Conservation (phyloP, 2,329 filamentous ascomycete genomes). For the Fusarium globosum region DNA sequence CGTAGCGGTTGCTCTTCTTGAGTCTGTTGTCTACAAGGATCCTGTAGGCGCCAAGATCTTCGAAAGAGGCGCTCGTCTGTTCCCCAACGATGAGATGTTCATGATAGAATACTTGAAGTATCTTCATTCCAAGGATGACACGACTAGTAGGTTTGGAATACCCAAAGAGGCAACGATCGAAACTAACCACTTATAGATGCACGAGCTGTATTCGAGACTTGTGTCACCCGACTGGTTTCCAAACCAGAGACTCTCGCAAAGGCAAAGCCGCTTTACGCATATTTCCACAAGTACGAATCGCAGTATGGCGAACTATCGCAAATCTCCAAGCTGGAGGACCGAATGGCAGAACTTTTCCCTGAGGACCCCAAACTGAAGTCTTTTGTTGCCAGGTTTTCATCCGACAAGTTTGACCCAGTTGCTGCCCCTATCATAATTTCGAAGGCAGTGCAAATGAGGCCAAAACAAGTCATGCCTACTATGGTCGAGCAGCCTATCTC, state of each 20-base stretch:
- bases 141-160: slow-evolving; percentile 77
- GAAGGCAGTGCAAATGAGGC: slow-evolving; percentile 78
- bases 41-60: slow-evolving; percentile 94
- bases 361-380: slow-evolving; percentile 81
- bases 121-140: slow-evolving; percentile 89
- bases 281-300: slow-evolving; percentile 95
- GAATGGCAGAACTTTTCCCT: slow-evolving; percentile 94
- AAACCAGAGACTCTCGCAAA: slow-evolving; percentile 80
- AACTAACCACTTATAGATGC: slow-evolving; percentile 71
- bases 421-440: slow-evolving; percentile 86
- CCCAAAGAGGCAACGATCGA: not conserved
- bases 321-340: slow-evolving; percentile 88
- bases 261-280: slow-evolving; percentile 86
- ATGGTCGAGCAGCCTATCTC: slow-evolving; percentile 64
- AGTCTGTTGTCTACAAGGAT: slow-evolving; percentile 96
- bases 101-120: slow-evolving; percentile 97
- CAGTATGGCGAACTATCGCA: slow-evolving; percentile 93
- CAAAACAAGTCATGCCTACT: slow-evolving; percentile 64
- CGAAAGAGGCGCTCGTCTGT: slow-evolving; percentile 91
- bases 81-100: slow-evolving; percentile 93
- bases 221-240: slow-evolving; percentile 82
- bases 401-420: slow-evolving; percentile 81
- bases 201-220: slow-evolving; percentile 94
- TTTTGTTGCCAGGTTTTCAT: slow-evolving; percentile 81
- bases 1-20: slow-evolving; percentile 90